phyloP scores from a whole-genome alignment of 2,329 filamentous ascomycete genomes.

The Fusarium sororula region DNA sequence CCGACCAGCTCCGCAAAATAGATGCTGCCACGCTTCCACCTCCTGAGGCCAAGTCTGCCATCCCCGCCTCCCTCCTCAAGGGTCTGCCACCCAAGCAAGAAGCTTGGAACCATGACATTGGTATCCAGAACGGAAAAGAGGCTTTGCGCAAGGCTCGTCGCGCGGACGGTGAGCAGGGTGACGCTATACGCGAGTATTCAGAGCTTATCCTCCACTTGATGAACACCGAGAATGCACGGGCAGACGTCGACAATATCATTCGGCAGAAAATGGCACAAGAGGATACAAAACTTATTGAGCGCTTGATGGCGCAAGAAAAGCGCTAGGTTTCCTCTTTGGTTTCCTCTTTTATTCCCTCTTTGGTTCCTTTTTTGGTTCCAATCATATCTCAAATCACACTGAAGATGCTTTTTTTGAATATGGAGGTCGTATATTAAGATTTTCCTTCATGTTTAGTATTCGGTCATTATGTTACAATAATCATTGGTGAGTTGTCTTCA shows the following conservation, averaged over 20 bases:
- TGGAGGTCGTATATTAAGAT: background rate
- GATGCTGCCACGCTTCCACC: constrained; percentile 61
- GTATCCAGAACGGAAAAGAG: constrained; percentile 64
- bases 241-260: constrained; percentile 50
- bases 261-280: constrained; percentile 57
- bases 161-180: constrained; percentile 63
- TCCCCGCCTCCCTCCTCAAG: constrained; percentile 47
- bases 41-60: constrained; percentile 40
- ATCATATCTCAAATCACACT: background rate
- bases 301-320: constrained; percentile 58
- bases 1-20: constrained; percentile 58
- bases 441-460: constrained; percentile 22
- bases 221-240: constrained; percentile 42
- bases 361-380: background rate
- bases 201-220: constrained; percentile 64
- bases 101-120: constrained; percentile 67
- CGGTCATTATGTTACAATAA: constrained; percentile 24
- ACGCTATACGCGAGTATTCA: constrained; percentile 69
- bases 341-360: too few relatives aligned
- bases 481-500: constrained; percentile 27
- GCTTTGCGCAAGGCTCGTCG: constrained; percentile 61
- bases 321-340: constrained; percentile 31
- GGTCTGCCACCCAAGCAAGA: constrained; percentile 48
- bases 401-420: background rate
- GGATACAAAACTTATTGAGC: constrained; percentile 60